These are phyloP conservation scores for Camellia oleifera DNA, from an alignment of 179 eudicot genomes.

Conservation along the genomic window DNA sequence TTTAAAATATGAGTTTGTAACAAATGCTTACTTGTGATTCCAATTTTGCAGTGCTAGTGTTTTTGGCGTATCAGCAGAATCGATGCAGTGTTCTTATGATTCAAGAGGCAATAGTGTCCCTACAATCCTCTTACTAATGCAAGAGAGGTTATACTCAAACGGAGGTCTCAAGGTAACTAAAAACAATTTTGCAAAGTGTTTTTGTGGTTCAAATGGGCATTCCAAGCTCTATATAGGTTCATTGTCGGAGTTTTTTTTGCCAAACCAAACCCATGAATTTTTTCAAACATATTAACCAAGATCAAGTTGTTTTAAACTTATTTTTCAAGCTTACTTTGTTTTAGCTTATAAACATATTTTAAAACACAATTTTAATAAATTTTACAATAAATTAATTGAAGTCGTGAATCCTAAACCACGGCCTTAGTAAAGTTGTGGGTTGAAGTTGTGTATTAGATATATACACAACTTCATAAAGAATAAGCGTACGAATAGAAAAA, in stretches of 20 bases:
- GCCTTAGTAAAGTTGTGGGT: no score
- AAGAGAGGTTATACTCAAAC: slow-evolving; percentile 69
- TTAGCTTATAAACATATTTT: no score
- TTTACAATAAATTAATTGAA: no score
- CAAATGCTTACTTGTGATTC: background rate
- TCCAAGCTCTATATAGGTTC: background rate
- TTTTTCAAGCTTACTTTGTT: no score
- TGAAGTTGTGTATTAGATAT: no score
- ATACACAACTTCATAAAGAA: no score
- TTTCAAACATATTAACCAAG: no score
- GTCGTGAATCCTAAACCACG: no score
- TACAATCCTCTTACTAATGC: slow-evolving; percentile 81
- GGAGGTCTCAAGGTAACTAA: slow-evolving; percentile 71
- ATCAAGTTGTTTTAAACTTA: no score
- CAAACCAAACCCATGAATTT: no score
- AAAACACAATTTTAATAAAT: no score
- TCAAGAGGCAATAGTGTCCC: slow-evolving; percentile 93
- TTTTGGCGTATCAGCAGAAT: slow-evolving; percentile 92
- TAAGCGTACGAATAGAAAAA: no score
- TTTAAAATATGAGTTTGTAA: background rate
- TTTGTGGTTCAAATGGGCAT: background rate
- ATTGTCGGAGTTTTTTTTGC: background rate
- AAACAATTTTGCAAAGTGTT: background rate
- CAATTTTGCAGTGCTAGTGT: slow-evolving; percentile 65
- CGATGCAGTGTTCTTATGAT: slow-evolving; percentile 90